A percentile compares a stretch with the other conserved stretches of the same genome.
phyloP scores from a whole-genome alignment of 805 yeast species.

The Candida qinlingensis region DNA sequence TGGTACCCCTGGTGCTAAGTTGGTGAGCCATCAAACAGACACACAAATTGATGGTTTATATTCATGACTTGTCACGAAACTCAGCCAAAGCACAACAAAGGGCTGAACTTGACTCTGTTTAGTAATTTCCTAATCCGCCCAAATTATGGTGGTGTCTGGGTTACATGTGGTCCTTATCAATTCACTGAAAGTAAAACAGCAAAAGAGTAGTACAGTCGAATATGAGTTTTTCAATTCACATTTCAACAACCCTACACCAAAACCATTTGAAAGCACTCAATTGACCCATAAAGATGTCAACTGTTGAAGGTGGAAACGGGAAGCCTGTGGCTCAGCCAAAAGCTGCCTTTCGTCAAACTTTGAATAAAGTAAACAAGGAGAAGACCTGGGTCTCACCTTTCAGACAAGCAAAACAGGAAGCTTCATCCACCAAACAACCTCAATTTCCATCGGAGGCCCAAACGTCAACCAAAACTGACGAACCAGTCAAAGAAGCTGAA shows the following conservation, averaged over 20 bases:
- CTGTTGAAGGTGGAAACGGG: background rate
- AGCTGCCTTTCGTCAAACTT: conserved; percentile 17
- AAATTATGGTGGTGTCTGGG: background rate
- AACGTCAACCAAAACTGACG: background rate
- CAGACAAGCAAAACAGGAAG: conserved; percentile 12
- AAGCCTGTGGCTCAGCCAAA: background rate
- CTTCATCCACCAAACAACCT: conserved; percentile 1
- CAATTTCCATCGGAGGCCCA: background rate
- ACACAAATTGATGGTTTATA: no score
- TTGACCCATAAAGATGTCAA: background rate
- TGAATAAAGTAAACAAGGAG: conserved; percentile 18
- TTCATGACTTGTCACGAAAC: no score
- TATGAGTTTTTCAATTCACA: no score
- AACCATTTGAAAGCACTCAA: background rate
- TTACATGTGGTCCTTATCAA: background rate
- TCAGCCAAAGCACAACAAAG: background rate
- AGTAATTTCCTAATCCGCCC: background rate
- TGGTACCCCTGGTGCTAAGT: no score
- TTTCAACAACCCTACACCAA: no score
- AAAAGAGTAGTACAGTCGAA: no score
- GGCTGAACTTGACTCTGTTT: background rate
- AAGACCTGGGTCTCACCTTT: conserved; percentile 27
- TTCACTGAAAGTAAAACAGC: no score
- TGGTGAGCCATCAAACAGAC: no score
- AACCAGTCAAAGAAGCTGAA: background rate